phyloP scores from a whole-genome alignment of 1,139 yeast genomes.

The Trichomonascaceae sp. region DNA sequence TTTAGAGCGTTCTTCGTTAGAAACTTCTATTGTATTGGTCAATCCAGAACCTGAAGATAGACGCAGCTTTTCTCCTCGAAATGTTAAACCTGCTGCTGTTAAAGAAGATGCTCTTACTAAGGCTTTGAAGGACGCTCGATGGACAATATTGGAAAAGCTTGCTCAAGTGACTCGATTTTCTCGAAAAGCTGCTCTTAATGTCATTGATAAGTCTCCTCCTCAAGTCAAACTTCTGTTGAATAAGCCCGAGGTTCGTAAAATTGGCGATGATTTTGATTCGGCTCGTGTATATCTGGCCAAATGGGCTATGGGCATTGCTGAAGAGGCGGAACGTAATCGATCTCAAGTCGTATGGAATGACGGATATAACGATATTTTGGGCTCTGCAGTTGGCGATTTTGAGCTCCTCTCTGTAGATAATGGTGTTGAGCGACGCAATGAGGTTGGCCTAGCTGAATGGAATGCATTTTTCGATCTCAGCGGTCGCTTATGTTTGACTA shows the following conservation, averaged over 20 bases:
- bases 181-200: slow-evolving; percentile 49
- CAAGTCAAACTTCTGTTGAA: slow-evolving; percentile 54
- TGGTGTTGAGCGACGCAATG: slow-evolving; percentile 64
- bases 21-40: slow-evolving; percentile 63
- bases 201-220: slow-evolving; percentile 62
- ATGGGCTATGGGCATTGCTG: slow-evolving; percentile 95
- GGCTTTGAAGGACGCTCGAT: slow-evolving; percentile 61
- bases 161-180: slow-evolving; percentile 76
- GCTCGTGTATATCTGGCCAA: slow-evolving; percentile 89
- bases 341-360: slow-evolving; percentile 40
- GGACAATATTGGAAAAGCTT: slow-evolving; percentile 79
- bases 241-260: slow-evolving; percentile 71
- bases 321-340: slow-evolving; percentile 78
- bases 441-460: slow-evolving; percentile 74
- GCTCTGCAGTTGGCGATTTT: slow-evolving; percentile 59
- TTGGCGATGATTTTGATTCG: slow-evolving; percentile 88
- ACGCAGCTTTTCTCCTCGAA: slow-evolving; percentile 63
- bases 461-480: slow-evolving; percentile 68
- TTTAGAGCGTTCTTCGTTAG: slow-evolving; percentile 63
- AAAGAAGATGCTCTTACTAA: slow-evolving; percentile 24
- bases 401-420: slow-evolving; percentile 54
- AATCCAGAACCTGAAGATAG: slow-evolving; percentile 79
- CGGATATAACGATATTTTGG: slow-evolving; percentile 43
- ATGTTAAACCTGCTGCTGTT: slow-evolving; percentile 29
- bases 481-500: slow-evolving; percentile 70